These are phyloP conservation scores for Sesbania bispinosa DNA, from an alignment of 306 rosid species.

Conservation along the genomic window DNA sequence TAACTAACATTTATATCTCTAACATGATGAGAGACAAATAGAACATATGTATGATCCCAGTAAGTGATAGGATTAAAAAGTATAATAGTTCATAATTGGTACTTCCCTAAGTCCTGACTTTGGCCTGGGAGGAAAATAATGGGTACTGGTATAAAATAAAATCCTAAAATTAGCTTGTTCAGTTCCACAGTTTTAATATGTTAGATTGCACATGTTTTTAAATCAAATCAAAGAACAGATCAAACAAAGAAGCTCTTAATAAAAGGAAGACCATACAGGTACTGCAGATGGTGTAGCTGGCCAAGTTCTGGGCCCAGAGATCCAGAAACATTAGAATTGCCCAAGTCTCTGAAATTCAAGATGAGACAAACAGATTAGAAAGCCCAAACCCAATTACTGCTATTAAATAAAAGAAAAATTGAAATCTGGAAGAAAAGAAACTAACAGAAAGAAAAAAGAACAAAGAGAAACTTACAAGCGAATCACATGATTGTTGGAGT, in stretches of 20 bases:
- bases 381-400: not conserved
- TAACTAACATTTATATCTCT: too few species aligned
- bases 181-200: slow-evolving; percentile 3
- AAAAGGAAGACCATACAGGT: slow-evolving; percentile 49
- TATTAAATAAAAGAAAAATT: not conserved
- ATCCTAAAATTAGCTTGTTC: not conserved
- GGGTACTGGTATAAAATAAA: not conserved
- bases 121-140: not conserved
- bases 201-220: not conserved
- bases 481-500: slow-evolving; percentile 66
- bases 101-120: not conserved
- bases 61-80: not conserved
- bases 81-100: slow-evolving; percentile 2
- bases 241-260: slow-evolving; percentile 9
- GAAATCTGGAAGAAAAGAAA: not conserved
- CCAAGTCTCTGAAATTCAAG: slow-evolving; percentile 81
- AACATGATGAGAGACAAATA: too few species aligned
- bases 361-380: slow-evolving; percentile 8
- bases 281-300: slow-evolving; percentile 70
- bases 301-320: slow-evolving; percentile 85
- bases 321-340: slow-evolving; percentile 84
- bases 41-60: not conserved
- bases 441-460: not conserved
- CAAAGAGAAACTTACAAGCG: slow-evolving; percentile 61
- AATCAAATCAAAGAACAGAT: slow-evolving; percentile 10